Evolutionary conservation across 495 filamentous ascomycete genomes (phyloP), one percentile per base, ranked within the genome.

Genomic region (Tricharina praecox): DNA sequence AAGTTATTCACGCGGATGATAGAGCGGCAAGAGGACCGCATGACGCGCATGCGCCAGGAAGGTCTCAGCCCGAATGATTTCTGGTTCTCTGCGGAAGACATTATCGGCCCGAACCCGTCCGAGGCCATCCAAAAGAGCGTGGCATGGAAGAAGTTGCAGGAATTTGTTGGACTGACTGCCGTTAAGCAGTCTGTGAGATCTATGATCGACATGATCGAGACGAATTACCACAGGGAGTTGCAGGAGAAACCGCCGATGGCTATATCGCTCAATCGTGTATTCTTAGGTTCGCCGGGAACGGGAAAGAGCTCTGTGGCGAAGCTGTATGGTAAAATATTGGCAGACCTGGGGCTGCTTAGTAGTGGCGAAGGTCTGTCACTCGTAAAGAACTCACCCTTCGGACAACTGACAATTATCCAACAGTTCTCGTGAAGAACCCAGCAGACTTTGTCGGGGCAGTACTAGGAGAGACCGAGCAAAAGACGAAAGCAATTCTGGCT

Each of bases 291-390:
- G 21, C 80, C 78, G 1, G 80, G 78, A 0, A 84, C 78, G 0
- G 80, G 81, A 0, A 86, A 85, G 53, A 85, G 81, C 0, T 70
- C 78, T 0, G 76, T 86, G 0, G 81, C 78, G 0, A 79, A 81
- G 58, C 56, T 84, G 1, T 86, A 79, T 49, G 78, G 75, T 0
- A 61, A 71, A 47, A 74, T 81, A 13, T 61, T 82, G 1, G 73
- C 66, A 0, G 67, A 75, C 32, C 58, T 79, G 8, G 76, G 76
- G 0, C 30, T 75, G 15, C 54, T 82, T 3, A 69, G 64, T 0
- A 78, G 72, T 44, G 73, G 75, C 0, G 74, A 81, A 69, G 74
- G 75, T 77, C 60, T 28, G 18, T 25, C 24, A 10, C 0, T 8
- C 21, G 9, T 23, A 32, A 32, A 32, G 28, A 32, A 32, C 13